phyloP scores from a whole-genome alignment of 371 early-diverging fungal genomes.

The Rhizopus microsporus region DNA sequence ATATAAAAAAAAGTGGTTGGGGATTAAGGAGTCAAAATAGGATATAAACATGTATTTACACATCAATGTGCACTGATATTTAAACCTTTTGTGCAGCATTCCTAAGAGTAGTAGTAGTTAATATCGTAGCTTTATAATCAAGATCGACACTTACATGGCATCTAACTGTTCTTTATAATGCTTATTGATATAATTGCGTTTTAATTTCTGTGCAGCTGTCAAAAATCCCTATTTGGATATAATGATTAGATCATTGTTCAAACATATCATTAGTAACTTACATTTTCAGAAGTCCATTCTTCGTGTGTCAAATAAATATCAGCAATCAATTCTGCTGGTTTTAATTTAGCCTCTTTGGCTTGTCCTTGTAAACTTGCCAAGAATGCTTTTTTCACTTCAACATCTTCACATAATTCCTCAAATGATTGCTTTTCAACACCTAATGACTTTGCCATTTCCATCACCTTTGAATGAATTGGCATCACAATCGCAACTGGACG shows the following conservation, averaged over 20 bases:
- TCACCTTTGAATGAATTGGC: constrained; percentile 50
- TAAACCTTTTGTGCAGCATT: constrained; percentile 32
- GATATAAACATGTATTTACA: not conserved
- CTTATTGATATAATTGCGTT: constrained; percentile 76
- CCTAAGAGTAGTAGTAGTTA: constrained; percentile 14
- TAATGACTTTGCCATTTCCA: constrained; percentile 13
- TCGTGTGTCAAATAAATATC: constrained; percentile 65
- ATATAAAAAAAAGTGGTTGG: not conserved
- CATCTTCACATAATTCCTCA: constrained; percentile 48
- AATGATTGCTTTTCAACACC: constrained; percentile 22
- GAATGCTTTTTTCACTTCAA: constrained; percentile 44
- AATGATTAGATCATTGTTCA: constrained; percentile 9
- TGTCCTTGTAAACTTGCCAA: constrained; percentile 47
- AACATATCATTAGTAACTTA: constrained; percentile 26
- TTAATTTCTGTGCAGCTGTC: constrained; percentile 94
- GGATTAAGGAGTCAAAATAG: not conserved
- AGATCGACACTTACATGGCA: constrained; percentile 49
- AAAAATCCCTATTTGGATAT: constrained; percentile 51
- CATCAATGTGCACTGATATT: not conserved
- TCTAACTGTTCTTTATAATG: constrained; percentile 64
- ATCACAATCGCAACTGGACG: constrained; percentile 76
- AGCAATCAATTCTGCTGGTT: constrained; percentile 67
- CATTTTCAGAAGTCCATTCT: constrained; percentile 88
- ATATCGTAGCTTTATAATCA: too few species aligned
- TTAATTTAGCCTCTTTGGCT: constrained; percentile 60